These are phyloP conservation scores for Tulasnella sp. DNA, from an alignment of 768 basidiomycete genomes.

Conservation along the genomic window DNA sequence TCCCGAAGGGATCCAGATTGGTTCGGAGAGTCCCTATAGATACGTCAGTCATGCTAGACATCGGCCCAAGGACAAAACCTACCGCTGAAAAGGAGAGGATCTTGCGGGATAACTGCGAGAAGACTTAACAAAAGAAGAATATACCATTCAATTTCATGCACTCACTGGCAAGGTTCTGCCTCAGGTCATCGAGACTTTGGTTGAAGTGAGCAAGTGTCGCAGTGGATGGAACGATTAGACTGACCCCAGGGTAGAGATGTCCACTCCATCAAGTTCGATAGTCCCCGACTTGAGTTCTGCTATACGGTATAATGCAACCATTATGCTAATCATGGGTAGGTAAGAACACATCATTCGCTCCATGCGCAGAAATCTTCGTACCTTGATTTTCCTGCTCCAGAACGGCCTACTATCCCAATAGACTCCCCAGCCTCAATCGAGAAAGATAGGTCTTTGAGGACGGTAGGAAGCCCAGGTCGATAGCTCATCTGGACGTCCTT, in stretches of 20 bases:
- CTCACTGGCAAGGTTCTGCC: conserved; percentile 1
- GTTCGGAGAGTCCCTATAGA: conserved; percentile 55
- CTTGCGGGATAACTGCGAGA: conserved; percentile 67
- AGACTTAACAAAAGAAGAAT: neutral
- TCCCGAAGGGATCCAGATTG: conserved; percentile 86
- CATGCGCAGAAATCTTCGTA: neutral
- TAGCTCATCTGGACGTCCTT: conserved; percentile 75
- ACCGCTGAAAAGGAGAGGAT: conserved; percentile 65
- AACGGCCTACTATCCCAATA: conserved; percentile 56
- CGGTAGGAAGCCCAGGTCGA: conserved; percentile 80
- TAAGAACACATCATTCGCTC: neutral
- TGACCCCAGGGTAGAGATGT: conserved; percentile 70
- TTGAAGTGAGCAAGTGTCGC: neutral
- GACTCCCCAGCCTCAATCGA: conserved; percentile 73
- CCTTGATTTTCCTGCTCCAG: conserved; percentile 78
- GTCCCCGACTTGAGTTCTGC: conserved; percentile 73
- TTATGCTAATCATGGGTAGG: conserved; percentile 44
- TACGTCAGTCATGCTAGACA: neutral
- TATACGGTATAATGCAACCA: conserved; percentile 81
- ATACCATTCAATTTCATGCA: neutral
- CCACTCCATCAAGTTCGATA: conserved; percentile 76
- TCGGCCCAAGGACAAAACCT: neutral
- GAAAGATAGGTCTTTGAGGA: conserved; percentile 79
- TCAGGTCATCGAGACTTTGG: conserved; percentile 2
- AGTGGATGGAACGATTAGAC: neutral